These are phyloP conservation scores for Ustilago cynodontis DNA, from an alignment of 1,284 basidiomycete species.

Conservation along the genomic window DNA sequence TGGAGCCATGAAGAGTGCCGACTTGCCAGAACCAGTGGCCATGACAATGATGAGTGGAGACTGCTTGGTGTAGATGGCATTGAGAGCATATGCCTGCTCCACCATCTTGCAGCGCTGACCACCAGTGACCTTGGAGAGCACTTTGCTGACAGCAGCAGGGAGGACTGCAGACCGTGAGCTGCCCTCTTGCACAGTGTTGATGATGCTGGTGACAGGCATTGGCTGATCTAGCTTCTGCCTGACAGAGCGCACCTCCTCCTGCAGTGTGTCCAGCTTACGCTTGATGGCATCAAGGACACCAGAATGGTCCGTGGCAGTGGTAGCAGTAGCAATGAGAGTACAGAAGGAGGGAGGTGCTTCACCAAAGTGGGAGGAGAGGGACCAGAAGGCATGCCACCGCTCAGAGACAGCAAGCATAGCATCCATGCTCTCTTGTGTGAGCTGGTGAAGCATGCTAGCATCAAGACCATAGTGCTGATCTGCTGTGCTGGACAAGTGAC, in stretches of 20 bases:
- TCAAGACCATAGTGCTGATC: constrained; percentile 7
- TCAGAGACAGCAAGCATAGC: background rate
- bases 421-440: constrained; percentile 4
- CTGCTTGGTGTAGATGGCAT: constrained; percentile 4
- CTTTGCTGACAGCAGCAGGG: background rate
- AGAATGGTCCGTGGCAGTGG: background rate
- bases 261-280: background rate
- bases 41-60: constrained; percentile 9
- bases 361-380: background rate
- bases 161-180: background rate
- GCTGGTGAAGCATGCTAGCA: constrained; percentile 6
- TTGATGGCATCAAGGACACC: background rate
- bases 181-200: no score
- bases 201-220: no score
- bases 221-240: constrained; percentile 2
- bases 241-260: background rate
- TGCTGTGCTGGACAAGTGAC: background rate
- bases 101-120: constrained; percentile 1
- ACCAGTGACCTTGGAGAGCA: constrained; percentile 5
- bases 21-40: constrained; percentile 13
- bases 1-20: constrained; percentile 10
- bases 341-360: background rate
- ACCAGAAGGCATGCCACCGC: constrained; percentile 5
- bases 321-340: background rate
- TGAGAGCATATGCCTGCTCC: constrained; percentile 6